Evolutionary conservation across 768 basidiomycete species (phyloP).

Genomic region (Russula foetens): DNA sequence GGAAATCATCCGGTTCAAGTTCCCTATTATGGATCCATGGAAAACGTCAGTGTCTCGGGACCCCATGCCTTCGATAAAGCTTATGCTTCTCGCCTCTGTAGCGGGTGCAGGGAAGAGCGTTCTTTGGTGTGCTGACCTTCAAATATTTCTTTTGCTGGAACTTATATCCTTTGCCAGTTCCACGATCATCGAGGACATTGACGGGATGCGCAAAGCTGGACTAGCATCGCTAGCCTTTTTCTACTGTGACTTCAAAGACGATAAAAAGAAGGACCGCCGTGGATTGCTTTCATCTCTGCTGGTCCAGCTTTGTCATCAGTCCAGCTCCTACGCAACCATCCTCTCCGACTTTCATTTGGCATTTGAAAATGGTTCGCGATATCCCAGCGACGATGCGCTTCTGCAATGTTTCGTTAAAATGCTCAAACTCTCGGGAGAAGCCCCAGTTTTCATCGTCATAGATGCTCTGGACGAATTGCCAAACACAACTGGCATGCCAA

Average conservation of each 20-base stretch:
- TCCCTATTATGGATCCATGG: not conserved
- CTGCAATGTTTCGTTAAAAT: not conserved
- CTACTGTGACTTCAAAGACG: not conserved
- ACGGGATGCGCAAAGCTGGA: not conserved
- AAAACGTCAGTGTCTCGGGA: not conserved
- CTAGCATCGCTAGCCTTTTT: not conserved
- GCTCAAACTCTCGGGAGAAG: not conserved
- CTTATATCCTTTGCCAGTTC: not conserved
- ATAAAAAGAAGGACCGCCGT: not conserved
- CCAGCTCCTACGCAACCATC: not conserved
- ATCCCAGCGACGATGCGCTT: not conserved
- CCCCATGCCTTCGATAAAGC: not conserved
- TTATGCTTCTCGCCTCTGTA: not conserved
- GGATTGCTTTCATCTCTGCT: not conserved
- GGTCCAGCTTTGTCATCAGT: not conserved
- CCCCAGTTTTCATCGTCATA: not conserved
- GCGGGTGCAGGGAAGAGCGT: not conserved
- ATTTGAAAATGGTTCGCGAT: constrained; percentile 31
- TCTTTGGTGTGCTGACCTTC: not conserved
- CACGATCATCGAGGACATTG: not conserved
- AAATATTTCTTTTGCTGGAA: not conserved
- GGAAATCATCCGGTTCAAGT: not conserved
- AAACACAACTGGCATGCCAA: not conserved
- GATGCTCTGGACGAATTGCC: not conserved
- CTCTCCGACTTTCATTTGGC: not conserved